Evolutionary conservation across 495 filamentous ascomycete genomes (phyloP).

Genomic region (Pyrenula aspistea): DNA sequence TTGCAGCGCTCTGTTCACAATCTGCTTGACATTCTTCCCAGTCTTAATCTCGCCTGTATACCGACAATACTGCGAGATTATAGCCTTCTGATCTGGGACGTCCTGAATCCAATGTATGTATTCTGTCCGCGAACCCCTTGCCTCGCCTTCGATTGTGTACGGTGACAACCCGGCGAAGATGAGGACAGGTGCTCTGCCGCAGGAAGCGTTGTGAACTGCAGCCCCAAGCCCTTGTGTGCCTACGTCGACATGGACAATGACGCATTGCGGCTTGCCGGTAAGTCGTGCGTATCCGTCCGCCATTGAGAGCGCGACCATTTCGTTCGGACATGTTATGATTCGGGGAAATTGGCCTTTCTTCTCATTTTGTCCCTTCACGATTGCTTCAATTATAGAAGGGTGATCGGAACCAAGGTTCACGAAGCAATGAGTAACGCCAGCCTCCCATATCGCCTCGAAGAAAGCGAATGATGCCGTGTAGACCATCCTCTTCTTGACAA

Average conservation of each 20-base stretch:
- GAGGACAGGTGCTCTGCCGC: conserved; percentile 74
- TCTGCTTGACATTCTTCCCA: conserved; percentile 89
- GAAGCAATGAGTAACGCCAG: conserved; percentile 80
- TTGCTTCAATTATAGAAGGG: conserved; percentile 88
- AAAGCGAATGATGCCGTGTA: conserved; percentile 79
- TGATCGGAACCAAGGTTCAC: conserved; percentile 95
- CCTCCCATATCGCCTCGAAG: conserved; percentile 90
- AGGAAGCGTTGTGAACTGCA: conserved; percentile 83
- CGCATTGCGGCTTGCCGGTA: conserved; percentile 75
- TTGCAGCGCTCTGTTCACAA: conserved; percentile 81
- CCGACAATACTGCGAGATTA: conserved; percentile 87
- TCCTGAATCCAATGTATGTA: conserved; percentile 99
- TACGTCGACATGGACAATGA: conserved; percentile 94
- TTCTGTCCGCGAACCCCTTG: conserved; percentile 78
- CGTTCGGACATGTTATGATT: conserved; percentile 90
- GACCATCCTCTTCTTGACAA: no score
- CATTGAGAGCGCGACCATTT: conserved; percentile 98
- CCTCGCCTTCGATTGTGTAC: conserved; percentile 83
- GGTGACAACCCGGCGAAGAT: conserved; percentile 88
- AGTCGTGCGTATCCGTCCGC: conserved; percentile 88
- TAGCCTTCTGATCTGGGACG: conserved; percentile 88
- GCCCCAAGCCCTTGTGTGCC: conserved; percentile 87
- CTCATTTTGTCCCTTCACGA: conserved; percentile 72
- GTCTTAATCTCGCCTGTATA: conserved; percentile 85
- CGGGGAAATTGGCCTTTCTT: conserved; percentile 58